A percentile compares a stretch with the other conserved stretches of the same genome.
These are phyloP conservation scores for Neltuma alba DNA, from an alignment of 306 rosid species.

Conservation along the genomic window DNA sequence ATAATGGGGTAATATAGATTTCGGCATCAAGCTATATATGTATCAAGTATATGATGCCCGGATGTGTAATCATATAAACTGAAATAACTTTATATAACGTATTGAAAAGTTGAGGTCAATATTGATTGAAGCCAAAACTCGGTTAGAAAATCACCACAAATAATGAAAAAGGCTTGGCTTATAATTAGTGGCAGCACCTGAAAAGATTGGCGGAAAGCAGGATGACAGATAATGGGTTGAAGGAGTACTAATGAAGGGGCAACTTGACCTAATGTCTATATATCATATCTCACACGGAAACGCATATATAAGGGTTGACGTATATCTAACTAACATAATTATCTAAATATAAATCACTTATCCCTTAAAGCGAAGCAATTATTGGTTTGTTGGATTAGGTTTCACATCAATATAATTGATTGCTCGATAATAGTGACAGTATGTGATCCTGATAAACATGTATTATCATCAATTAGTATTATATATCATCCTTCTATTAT, in stretches of 20 bases:
- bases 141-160: neutral
- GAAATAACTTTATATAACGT: neutral
- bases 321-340: slow-evolving; percentile 39
- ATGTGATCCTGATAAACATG: slow-evolving; percentile 17
- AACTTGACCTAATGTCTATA: slow-evolving; percentile 4
- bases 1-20: neutral
- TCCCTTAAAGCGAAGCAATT: slow-evolving; percentile 24
- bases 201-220: neutral
- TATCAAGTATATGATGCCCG: neutral
- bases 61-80: neutral
- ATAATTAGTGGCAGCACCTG: neutral
- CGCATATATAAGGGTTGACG: slow-evolving; percentile 37
- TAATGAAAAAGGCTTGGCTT: neutral
- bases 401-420: slow-evolving; percentile 32
- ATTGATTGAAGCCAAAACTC: neutral
- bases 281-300: slow-evolving; percentile 39
- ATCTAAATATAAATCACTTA: neutral
- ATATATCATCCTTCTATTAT: neutral
- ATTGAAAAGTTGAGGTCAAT: neutral
- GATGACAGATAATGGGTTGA: neutral
- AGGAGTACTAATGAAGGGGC: slow-evolving; percentile 15
- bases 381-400: slow-evolving; percentile 55
- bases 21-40: neutral
- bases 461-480: neutral
- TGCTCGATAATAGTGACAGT: slow-evolving; percentile 19